phyloP scores from a whole-genome alignment of 2,329 filamentous ascomycete species.

The Pseudopithomyces maydicus region DNA sequence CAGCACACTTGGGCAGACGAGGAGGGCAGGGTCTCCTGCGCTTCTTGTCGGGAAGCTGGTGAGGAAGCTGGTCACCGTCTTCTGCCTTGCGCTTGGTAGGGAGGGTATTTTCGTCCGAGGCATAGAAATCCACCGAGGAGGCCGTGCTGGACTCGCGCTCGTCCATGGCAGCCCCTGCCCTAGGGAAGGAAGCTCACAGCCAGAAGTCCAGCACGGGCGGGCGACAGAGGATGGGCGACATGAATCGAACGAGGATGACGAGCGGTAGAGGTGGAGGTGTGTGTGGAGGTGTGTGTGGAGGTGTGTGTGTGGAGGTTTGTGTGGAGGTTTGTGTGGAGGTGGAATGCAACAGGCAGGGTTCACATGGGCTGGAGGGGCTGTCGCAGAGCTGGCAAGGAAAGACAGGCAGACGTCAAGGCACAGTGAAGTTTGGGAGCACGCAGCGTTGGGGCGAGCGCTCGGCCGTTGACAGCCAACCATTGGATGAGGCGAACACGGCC shows the following conservation, averaged over 20 bases:
- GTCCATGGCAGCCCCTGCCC: conserved; percentile 33
- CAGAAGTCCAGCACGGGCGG: conserved; percentile 32
- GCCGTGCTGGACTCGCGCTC: conserved; percentile 40
- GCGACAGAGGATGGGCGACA: conserved; percentile 36
- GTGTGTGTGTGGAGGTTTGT: neutral
- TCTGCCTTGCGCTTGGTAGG: conserved; percentile 45
- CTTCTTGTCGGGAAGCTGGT: conserved; percentile 36
- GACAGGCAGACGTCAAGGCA: conserved; percentile 1
- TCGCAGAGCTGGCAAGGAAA: neutral
- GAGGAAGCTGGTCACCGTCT: conserved; percentile 12
- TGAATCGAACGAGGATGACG: conserved; percentile 14
- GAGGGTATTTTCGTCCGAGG: conserved; percentile 24
- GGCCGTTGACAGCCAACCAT: conserved; percentile 15
- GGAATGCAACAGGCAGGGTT: neutral
- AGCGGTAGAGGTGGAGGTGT: neutral
- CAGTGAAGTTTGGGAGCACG: conserved; percentile 4
- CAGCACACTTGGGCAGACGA: conserved; percentile 29
- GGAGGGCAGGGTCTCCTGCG: conserved; percentile 30
- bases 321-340: neutral
- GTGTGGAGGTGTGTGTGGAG: neutral
- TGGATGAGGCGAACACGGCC: conserved; percentile 22
- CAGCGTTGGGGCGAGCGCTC: conserved; percentile 7
- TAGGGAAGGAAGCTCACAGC: conserved; percentile 34
- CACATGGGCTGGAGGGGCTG: conserved; percentile 1
- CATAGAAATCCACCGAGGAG: conserved; percentile 45